These are phyloP conservation scores for Pichia cactophila DNA, from an alignment of 1,139 yeast species.

Conservation along the genomic window DNA sequence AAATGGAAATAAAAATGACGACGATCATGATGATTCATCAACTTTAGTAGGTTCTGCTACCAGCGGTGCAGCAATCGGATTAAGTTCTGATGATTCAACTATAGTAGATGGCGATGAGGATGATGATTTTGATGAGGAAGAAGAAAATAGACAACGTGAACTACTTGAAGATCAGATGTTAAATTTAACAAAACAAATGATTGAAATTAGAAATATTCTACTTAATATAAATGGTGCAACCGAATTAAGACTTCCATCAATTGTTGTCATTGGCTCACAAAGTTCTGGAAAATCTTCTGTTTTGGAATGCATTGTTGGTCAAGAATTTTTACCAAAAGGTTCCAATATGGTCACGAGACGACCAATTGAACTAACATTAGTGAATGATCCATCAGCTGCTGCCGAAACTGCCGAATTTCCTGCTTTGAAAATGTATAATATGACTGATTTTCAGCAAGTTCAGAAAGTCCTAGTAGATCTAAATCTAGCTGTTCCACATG, in stretches of 20 bases:
- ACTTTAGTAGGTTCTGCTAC: conserved; percentile 13
- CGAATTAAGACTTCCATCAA: conserved; percentile 78
- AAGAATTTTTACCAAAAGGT: conserved; percentile 93
- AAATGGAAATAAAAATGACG: conserved; percentile 21
- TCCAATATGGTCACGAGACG: conserved; percentile 95
- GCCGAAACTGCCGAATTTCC: conserved; percentile 94
- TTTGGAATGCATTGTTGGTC: conserved; percentile 86
- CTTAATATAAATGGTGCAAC: conserved; percentile 68
- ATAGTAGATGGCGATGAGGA: conserved; percentile 30
- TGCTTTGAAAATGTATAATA: conserved; percentile 68
- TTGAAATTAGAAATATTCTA: conserved; percentile 79
- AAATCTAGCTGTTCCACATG: conserved; percentile 83
- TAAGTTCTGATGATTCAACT: conserved; percentile 1
- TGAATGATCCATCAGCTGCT: conserved; percentile 76
- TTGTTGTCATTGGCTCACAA: conserved; percentile 96
- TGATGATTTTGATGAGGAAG: conserved; percentile 34
- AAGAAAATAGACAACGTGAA: conserved; percentile 34
- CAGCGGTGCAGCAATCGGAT: conserved; percentile 12
- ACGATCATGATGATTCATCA: conserved; percentile 3
- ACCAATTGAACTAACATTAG: conserved; percentile 65
- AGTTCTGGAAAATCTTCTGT: conserved; percentile 95
- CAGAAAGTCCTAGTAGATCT: conserved; percentile 78
- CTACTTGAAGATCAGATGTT: conserved; percentile 70
- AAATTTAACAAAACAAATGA: conserved; percentile 88
- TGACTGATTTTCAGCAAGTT: conserved; percentile 83